Conservation (phyloP, 1,284 basidiomycete genomes). For the Pisolithus thermaeus region DNA sequence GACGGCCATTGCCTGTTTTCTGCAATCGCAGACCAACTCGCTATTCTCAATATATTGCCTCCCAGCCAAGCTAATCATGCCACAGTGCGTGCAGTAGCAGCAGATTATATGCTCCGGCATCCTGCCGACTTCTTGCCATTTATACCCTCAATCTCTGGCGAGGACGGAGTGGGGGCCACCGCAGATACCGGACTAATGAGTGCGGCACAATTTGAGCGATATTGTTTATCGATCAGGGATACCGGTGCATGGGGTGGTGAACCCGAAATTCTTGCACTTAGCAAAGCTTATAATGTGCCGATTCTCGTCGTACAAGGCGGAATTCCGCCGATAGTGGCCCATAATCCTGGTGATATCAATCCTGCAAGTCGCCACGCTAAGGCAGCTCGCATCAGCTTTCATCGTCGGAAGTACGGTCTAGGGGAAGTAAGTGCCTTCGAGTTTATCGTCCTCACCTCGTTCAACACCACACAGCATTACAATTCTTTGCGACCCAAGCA, state of each 20-base stretch:
- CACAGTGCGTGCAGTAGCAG: conserved; percentile 65
- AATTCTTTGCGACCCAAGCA: conserved; percentile 71
- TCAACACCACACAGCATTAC: conserved; percentile 59
- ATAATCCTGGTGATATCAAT: conserved; percentile 47
- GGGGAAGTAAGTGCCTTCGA: conserved; percentile 67
- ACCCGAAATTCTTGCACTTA: conserved; percentile 91
- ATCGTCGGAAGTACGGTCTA: conserved; percentile 86
- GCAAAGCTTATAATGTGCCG: conserved; percentile 77
- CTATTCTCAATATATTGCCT: conserved; percentile 55
- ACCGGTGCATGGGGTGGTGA: conserved; percentile 96
- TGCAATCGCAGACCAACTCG: conserved; percentile 87
- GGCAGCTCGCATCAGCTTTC: conserved; percentile 80
- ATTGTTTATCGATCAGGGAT: conserved; percentile 76
- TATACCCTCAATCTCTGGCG: conserved; percentile 72
- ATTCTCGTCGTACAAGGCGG: conserved; percentile 92
- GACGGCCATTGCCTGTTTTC: conserved; percentile 96
- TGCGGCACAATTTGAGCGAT: conserved; percentile 62
- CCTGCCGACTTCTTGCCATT: conserved; percentile 93
- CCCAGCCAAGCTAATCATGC: conserved; percentile 51
- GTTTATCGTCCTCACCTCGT: not conserved
- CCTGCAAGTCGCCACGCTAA: conserved; percentile 36
- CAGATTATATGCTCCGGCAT: conserved; percentile 80
- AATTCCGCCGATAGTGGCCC: conserved; percentile 77
- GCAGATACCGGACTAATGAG: conserved; percentile 69
- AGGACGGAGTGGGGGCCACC: conserved; percentile 67